Evolutionary conservation across 164 flowering plant genomes (phyloP).

Genomic region (Nelumbo lutea): DNA sequence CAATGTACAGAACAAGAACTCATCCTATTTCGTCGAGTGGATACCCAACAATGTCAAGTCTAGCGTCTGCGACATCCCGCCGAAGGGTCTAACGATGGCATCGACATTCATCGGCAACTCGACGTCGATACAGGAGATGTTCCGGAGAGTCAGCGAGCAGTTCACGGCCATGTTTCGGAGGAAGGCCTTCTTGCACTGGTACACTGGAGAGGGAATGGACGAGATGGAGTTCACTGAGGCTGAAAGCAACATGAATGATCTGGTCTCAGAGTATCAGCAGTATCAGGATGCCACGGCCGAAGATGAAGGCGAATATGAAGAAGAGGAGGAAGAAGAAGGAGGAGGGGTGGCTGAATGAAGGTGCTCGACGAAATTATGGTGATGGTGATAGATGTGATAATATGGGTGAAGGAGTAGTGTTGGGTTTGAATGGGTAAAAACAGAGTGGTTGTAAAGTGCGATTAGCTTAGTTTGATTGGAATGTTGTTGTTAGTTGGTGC

Average conservation of each 20-base stretch:
- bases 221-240: too few species aligned
- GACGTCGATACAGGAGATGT: conserved; percentile 11
- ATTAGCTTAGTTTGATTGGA: too few species aligned
- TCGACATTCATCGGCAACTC: conserved; percentile 14
- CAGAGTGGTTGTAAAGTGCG: too few species aligned
- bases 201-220: too few species aligned
- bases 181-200: conserved; percentile 7
- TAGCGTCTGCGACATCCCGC: conserved; percentile 12
- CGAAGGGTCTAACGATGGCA: conserved; percentile 10
- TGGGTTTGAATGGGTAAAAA: too few species aligned
- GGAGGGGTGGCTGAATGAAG: conserved; percentile 3
- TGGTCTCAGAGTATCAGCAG: conserved; percentile 11
- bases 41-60: conserved; percentile 8
- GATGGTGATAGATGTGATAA: background rate
- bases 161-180: conserved; percentile 15
- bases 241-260: background rate
- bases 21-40: conserved; percentile 6
- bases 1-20: conserved; percentile 14
- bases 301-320: background rate
- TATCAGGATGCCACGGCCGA: conserved; percentile 9
- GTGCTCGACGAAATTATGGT: conserved; percentile 4
- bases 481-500: too few species aligned
- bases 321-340: background rate
- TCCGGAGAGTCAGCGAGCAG: conserved; percentile 14
- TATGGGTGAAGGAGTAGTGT: too few species aligned